phyloP scores from a whole-genome alignment of 176 grass and related monocot genomes.

The Lolium rigidum region DNA sequence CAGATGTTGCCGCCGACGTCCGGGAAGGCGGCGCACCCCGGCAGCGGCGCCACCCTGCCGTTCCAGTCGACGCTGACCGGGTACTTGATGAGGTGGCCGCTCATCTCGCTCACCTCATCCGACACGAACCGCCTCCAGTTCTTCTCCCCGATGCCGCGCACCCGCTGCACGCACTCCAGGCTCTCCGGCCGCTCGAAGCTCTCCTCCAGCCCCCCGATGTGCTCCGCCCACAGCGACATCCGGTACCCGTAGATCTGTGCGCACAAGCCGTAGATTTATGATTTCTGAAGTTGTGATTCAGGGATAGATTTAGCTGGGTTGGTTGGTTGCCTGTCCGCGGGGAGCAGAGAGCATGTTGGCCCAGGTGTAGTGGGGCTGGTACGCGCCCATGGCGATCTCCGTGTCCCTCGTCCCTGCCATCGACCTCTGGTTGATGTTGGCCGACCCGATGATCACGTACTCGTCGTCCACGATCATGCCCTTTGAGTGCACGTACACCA shows the following conservation, averaged over 20 bases:
- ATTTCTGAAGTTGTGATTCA: not conserved
- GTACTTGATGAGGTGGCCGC: constrained; percentile 86
- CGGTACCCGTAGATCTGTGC: constrained; percentile 85
- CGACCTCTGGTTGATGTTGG: constrained; percentile 95
- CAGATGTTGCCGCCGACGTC: constrained; percentile 84
- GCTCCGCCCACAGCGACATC: constrained; percentile 95
- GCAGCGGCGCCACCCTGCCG: constrained; percentile 70
- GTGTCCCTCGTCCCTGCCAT: constrained; percentile 95
- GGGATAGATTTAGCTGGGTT: too few species aligned
- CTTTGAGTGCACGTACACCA: constrained; percentile 97
- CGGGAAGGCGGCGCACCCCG: constrained; percentile 55
- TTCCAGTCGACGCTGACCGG: constrained; percentile 64
- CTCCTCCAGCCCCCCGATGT: constrained; percentile 66
- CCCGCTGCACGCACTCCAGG: constrained; percentile 74
- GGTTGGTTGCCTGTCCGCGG: constrained; percentile 66
- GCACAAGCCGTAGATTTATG: not conserved
- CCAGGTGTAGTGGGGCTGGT: constrained; percentile 88
- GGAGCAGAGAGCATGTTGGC: constrained; percentile 71
- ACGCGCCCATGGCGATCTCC: constrained; percentile 93
- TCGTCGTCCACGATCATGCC: constrained; percentile 98
- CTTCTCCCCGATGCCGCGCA: constrained; percentile 61
- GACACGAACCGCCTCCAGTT: constrained; percentile 82
- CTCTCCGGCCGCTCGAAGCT: constrained; percentile 69
- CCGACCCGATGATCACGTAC: constrained; percentile 90
- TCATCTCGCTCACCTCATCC: constrained; percentile 69